Evolutionary conservation across 768 basidiomycete genomes (phyloP).

Genomic region (Fibroporia radiculosa): DNA sequence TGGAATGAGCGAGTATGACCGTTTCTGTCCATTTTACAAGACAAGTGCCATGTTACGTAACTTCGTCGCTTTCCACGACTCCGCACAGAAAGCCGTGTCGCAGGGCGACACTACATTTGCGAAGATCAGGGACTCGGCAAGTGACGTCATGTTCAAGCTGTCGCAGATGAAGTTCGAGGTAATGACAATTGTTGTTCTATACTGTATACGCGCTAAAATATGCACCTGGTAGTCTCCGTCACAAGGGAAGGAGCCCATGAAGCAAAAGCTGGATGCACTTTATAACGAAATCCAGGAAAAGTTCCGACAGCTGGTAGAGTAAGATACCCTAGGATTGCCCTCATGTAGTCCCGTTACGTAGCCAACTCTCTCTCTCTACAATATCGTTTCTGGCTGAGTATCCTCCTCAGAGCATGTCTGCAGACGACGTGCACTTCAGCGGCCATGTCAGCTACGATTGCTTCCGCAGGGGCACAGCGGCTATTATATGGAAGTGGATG

Average conservation of each 20-base stretch:
- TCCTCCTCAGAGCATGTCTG: neutral
- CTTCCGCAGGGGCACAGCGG: too few species aligned
- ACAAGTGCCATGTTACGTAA: slow-evolving; percentile 93
- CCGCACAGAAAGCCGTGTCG: slow-evolving; percentile 79
- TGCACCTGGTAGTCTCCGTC: slow-evolving; percentile 63
- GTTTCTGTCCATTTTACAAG: slow-evolving; percentile 99
- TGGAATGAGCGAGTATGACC: slow-evolving; percentile 96
- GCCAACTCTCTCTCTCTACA: too few species aligned
- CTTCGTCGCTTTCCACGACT: slow-evolving; percentile 90
- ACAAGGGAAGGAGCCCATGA: slow-evolving; percentile 79
- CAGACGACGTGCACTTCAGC: too few species aligned
- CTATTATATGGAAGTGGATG: too few species aligned
- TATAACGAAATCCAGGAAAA: slow-evolving; percentile 87
- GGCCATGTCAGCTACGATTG: too few species aligned
- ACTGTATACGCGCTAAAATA: neutral
- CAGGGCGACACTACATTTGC: slow-evolving; percentile 79
- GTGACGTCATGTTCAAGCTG: slow-evolving; percentile 93
- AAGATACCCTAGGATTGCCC: slow-evolving; percentile 21
- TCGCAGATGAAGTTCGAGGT: slow-evolving; percentile 99
- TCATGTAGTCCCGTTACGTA: too few species aligned
- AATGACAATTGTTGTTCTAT: slow-evolving; percentile 15
- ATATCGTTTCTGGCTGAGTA: neutral
- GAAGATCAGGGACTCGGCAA: slow-evolving; percentile 78
- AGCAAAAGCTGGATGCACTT: slow-evolving; percentile 73
- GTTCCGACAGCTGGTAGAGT: slow-evolving; percentile 82